These are phyloP conservation scores for Drechslerella coelobrocha DNA, from an alignment of 2,329 filamentous ascomycete genomes.

Conservation along the genomic window DNA sequence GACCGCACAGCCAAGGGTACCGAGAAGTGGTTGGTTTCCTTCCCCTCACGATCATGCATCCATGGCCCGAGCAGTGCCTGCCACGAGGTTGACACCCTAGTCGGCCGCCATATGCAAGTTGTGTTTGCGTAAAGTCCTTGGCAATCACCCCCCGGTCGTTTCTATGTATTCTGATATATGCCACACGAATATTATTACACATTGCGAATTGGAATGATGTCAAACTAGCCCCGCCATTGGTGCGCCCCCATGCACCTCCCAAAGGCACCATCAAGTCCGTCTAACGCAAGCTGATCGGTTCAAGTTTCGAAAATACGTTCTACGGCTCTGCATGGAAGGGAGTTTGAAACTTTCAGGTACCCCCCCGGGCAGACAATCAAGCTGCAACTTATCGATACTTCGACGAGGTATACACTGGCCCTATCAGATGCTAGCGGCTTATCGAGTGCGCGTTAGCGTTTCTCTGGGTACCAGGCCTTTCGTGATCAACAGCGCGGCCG, in stretches of 20 bases:
- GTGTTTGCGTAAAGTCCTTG: conserved; percentile 46
- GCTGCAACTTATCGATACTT: conserved; percentile 40
- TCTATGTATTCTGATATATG: neutral
- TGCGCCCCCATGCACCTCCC: conserved; percentile 32
- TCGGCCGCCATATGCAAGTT: conserved; percentile 14
- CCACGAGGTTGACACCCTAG: conserved; percentile 50
- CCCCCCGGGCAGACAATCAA: conserved; percentile 51
- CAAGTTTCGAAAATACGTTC: conserved; percentile 21
- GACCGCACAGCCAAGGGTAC: conserved; percentile 22
- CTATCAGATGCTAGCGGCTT: conserved; percentile 31
- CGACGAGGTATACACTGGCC: neutral
- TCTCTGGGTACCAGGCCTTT: neutral
- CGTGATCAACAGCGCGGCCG: neutral
- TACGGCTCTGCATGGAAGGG: conserved; percentile 19
- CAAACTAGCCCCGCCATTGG: conserved; percentile 29
- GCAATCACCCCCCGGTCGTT: neutral
- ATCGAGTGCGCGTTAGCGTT: conserved; percentile 22
- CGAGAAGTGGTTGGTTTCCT: conserved; percentile 9
- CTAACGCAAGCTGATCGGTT: conserved; percentile 44
- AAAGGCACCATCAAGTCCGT: conserved; percentile 21
- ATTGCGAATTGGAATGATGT: conserved; percentile 49
- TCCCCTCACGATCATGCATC: conserved; percentile 19
- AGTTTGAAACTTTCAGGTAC: conserved; percentile 37
- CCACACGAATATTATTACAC: conserved; percentile 27
- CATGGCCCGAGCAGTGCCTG: conserved; percentile 18